A percentile compares a stretch with the other conserved stretches of the same genome.
These are phyloP conservation scores for Pilasporangium apinafurcum DNA, from an alignment of 352 stramenopile species.

Conservation along the genomic window DNA sequence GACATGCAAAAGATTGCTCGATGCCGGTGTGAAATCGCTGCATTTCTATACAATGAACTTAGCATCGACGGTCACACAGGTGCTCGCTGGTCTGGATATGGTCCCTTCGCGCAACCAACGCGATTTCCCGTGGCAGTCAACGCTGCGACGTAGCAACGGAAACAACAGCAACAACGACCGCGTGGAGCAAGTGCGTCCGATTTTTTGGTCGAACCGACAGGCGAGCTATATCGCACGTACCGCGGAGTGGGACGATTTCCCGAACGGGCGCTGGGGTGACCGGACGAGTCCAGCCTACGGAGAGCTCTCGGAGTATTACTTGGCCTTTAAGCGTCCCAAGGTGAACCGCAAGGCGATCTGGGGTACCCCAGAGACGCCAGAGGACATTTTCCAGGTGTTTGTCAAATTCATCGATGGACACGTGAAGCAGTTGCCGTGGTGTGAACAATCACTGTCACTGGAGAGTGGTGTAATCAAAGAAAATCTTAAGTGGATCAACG, in stretches of 20 bases:
- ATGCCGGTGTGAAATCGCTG: constrained; percentile 65
- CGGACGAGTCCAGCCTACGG: constrained; percentile 93
- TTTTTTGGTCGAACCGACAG: constrained; percentile 98
- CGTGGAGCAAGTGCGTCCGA: constrained; percentile 90
- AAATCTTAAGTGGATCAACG: constrained; percentile 83
- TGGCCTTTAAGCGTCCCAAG: constrained; percentile 77
- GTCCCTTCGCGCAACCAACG: constrained; percentile 54
- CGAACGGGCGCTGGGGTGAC: constrained; percentile 94
- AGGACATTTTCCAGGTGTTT: constrained; percentile 96
- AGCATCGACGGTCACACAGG: constrained; percentile 77
- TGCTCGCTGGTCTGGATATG: constrained; percentile 75
- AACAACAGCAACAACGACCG: constrained; percentile 61
- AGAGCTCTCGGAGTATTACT: constrained; percentile 94
- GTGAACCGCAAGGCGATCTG: constrained; percentile 70
- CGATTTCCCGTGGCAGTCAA: constrained; percentile 69
- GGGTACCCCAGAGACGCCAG: constrained; percentile 69
- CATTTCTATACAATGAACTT: constrained; percentile 97
- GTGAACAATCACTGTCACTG: constrained; percentile 91
- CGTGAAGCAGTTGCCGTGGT: constrained; percentile 94
- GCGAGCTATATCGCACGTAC: constrained; percentile 96
- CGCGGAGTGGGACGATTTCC: constrained; percentile 96
- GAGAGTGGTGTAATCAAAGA: constrained; percentile 88
- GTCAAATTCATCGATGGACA: constrained; percentile 72
- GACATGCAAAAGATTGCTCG: constrained; percentile 89
- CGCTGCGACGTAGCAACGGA: constrained; percentile 48